Evolutionary conservation across 352 stramenopile genomes (phyloP).

Genomic region (Ochromonadaceae sp.): DNA sequence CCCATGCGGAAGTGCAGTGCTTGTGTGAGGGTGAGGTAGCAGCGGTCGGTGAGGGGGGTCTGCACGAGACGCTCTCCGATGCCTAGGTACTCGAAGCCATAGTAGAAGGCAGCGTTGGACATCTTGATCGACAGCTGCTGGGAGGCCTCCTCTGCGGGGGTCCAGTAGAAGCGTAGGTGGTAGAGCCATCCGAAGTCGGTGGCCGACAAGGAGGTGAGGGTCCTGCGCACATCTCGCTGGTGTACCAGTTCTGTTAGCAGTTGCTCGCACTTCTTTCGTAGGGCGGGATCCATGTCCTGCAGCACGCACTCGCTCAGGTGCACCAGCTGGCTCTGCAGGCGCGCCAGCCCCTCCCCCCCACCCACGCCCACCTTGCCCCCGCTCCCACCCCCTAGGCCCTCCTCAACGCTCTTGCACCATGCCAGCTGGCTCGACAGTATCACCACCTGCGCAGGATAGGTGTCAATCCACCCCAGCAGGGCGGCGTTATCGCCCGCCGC

Average conservation of each 20-base stretch:
- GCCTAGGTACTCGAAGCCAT: conserved; percentile 99
- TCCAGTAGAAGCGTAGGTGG: conserved; percentile 96
- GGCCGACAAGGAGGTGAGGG: conserved; percentile 63
- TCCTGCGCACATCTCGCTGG: conserved; percentile 89
- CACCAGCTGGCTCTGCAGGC: conserved; percentile 58
- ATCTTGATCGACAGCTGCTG: conserved; percentile 82
- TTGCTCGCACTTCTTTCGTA: conserved; percentile 97
- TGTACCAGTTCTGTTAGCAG: conserved; percentile 99
- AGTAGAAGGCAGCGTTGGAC: conserved; percentile 93
- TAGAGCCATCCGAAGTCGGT: conserved; percentile 96
- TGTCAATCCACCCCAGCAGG: conserved; percentile 90
- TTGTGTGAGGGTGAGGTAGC: conserved; percentile 98
- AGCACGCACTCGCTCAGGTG: conserved; percentile 80
- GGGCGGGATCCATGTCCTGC: conserved; percentile 42
- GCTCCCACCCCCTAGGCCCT: conserved; percentile 50
- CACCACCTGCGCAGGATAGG: conserved; percentile 95
- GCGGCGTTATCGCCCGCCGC: conserved; percentile 51
- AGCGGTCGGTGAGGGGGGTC: conserved; percentile 97
- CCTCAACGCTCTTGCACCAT: conserved; percentile 88
- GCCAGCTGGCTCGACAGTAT: conserved; percentile 92
- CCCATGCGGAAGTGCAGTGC: conserved; percentile 97
- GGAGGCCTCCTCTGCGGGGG: conserved; percentile 42
- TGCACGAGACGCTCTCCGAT: conserved; percentile 97
- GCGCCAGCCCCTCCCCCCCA: conserved; percentile 32
- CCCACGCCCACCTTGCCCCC: conserved; percentile 40